Base-by-base conservation (phyloP, 2,329 filamentous ascomycete genomes). In the Didymella exigua region DNA sequence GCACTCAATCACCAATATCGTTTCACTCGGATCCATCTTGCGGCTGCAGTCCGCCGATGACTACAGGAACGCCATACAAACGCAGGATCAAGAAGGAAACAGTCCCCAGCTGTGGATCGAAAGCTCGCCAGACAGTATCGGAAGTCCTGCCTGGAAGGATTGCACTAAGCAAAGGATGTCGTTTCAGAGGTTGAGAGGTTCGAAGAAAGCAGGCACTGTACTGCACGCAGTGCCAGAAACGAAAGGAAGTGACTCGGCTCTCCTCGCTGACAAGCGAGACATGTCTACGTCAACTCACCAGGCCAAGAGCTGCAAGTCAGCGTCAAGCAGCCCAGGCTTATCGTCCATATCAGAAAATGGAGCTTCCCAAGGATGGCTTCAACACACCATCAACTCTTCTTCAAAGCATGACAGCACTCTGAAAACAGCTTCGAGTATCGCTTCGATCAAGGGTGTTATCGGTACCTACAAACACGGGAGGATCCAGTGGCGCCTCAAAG, bases 401-500 rank as follows among this genome's bases (percentile, higher is more conserved):
- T 54, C 44, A 50, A 53, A 51, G 43, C 59, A 60, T 27, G 46
- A 51, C 14, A 38, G 40, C 37, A 68, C 60, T 56, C 71, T 62
- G 24, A 69, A 69, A 47, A 69, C 63, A 24, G 61, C 65, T 30
- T 52, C 61, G 11, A 60, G 50, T 45, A 62, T 58, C 43, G 50
- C 62, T 27, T 64, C 67, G 16, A 52, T 68, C n/a, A 66, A 61
- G 29, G 58, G 61, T 31, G 74, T 65, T n/a, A 76, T 80, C 55
- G 78, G 78, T 5, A 67, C 76, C 4, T 81, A 78, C 73, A 76
- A 74, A 45, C 68, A 80, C 60, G 79, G 78, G 5, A 72, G 72
- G 30, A 73, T 76, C 24, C 69, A 77, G 45, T 80, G 78, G 77
- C 74, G 67, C 29, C 50, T 61, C 24, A 63, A 58, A 44, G 56